Conservation (phyloP, 306 rosid species). For the Cucurbita ficifolia region DNA sequence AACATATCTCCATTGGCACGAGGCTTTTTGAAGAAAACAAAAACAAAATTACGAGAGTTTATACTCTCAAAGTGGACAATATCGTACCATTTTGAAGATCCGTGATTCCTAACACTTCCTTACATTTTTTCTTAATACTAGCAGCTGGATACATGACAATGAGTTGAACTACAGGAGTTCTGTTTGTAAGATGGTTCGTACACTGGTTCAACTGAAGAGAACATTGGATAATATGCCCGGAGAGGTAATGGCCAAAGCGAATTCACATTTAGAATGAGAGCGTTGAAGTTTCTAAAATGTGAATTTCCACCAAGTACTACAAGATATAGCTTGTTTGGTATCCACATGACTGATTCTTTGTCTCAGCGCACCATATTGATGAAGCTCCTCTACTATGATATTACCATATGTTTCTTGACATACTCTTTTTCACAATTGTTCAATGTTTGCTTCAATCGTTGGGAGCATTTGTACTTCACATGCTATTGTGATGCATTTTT, state of each 20-base stretch:
- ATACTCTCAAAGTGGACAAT: no score
- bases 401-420: conserved; percentile 46
- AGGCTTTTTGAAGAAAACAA: no score
- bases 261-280: conserved; percentile 1
- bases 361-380: conserved; percentile 82
- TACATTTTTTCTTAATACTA: background rate
- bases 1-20: no score
- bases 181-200: conserved; percentile 95
- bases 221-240: conserved; percentile 96
- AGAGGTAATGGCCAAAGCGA: conserved; percentile 39
- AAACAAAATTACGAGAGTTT: no score
- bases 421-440: background rate
- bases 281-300: background rate
- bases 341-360: conserved; percentile 11
- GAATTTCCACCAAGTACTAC: background rate
- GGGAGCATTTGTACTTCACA: background rate
- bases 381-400: conserved; percentile 81
- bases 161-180: conserved; percentile 57
- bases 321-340: background rate
- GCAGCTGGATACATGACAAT: background rate
- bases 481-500: background rate
- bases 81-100: no score
- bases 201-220: conserved; percentile 91
- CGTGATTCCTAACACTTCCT: no score
- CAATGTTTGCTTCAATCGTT: background rate